phyloP scores from a whole-genome alignment of 768 basidiomycete species.

The Lactarius evosmus region DNA sequence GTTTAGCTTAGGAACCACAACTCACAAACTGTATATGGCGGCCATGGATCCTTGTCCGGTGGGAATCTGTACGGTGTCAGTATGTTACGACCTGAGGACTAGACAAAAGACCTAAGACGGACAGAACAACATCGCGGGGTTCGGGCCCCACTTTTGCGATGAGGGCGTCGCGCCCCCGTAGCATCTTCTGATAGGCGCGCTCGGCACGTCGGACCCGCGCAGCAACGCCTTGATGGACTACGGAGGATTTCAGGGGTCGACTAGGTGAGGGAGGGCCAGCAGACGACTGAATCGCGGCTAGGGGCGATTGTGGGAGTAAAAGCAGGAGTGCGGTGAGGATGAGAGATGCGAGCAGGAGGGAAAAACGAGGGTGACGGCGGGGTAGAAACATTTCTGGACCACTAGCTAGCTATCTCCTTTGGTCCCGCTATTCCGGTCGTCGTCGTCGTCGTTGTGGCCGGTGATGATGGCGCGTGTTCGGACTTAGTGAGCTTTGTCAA shows the following conservation, averaged over 20 bases:
- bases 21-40: conserved; percentile 27
- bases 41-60: conserved; percentile 27
- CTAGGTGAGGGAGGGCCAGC: neutral
- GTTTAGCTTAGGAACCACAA: neutral
- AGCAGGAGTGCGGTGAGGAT: conserved; percentile 23
- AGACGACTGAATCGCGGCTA: neutral
- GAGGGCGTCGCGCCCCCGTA: conserved; percentile 22
- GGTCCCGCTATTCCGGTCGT: neutral
- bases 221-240: conserved; percentile 1
- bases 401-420: neutral
- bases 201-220: conserved; percentile 21
- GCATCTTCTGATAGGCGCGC: conserved; percentile 25
- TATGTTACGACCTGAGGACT: neutral
- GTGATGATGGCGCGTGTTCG: no score
- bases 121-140: conserved; percentile 20
- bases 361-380: conserved; percentile 27
- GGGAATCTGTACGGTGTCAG: conserved; percentile 23
- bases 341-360: conserved; percentile 23
- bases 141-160: conserved; percentile 24
- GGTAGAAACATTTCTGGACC: conserved; percentile 13
- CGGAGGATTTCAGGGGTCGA: neutral
- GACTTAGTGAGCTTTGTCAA: no score
- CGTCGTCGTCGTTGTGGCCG: no score
- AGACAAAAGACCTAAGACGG: neutral
- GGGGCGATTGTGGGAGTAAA: conserved; percentile 14